Percentiles rank a stretch among this genome's conserved stretches.
Conservation (phyloP, 2,329 filamentous ascomycete genomes). For the Colletotrichum liaoningense region DNA sequence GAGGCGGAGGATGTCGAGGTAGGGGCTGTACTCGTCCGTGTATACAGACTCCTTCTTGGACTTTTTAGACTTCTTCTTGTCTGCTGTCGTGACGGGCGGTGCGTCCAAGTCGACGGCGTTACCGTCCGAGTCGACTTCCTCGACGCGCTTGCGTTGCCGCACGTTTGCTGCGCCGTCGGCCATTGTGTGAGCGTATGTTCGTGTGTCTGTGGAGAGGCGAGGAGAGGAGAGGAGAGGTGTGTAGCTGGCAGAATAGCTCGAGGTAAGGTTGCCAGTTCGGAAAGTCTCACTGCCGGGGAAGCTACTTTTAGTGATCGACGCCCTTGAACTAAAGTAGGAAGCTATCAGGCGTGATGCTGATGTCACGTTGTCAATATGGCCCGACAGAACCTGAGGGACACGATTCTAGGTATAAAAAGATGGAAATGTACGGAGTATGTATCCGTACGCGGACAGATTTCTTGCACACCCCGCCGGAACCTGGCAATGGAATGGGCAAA, state of each 20-base stretch:
- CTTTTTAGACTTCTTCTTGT: slow-evolving; percentile 38
- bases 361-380: slow-evolving; percentile 8
- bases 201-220: neutral
- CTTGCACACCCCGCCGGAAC: neutral
- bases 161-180: slow-evolving; percentile 48
- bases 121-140: slow-evolving; percentile 41
- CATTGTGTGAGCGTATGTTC: slow-evolving; percentile 41
- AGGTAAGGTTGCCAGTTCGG: neutral
- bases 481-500: neutral
- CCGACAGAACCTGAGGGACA: neutral
- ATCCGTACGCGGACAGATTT: no score
- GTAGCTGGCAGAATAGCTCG: neutral
- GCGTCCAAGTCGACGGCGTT: slow-evolving; percentile 43
- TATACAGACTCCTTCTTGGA: slow-evolving; percentile 35
- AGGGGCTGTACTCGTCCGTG: slow-evolving; percentile 66
- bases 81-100: slow-evolving; percentile 37
- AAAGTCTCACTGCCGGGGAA: neutral
- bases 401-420: neutral
- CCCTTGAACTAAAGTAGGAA: neutral
- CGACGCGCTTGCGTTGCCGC: slow-evolving; percentile 57
- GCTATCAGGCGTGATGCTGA: neutral
- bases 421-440: neutral
- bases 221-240: neutral
- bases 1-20: slow-evolving; percentile 77
- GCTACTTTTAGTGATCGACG: neutral